Percentiles rank a stretch among this genome's conserved stretches.
Evolutionary conservation across 495 filamentous ascomycete genomes (phyloP).

Genomic region (Tuber microsphaerosporum): DNA sequence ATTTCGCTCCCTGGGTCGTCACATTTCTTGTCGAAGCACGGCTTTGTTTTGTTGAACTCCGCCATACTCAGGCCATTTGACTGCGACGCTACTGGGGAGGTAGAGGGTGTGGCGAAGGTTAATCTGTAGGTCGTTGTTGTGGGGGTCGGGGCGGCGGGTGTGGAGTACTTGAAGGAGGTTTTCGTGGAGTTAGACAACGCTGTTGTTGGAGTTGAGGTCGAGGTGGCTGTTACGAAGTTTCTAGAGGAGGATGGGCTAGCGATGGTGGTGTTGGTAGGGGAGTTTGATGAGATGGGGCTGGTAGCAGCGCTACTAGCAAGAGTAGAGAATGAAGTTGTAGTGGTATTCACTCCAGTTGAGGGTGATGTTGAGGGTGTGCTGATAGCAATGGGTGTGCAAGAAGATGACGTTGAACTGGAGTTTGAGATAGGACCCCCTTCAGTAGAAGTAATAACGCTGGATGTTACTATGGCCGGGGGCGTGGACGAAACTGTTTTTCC

Average conservation of each 20-base stretch:
- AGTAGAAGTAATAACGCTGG: neutral
- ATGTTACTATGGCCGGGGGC: neutral
- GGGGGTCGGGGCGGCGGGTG: neutral
- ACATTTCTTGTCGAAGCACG: conserved; percentile 16
- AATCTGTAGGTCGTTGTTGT: neutral
- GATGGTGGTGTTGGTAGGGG: neutral
- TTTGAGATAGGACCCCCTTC: neutral
- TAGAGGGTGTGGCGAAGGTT: neutral
- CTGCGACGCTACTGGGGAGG: neutral
- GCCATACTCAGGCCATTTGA: neutral
- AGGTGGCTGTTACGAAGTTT: neutral
- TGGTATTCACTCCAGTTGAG: neutral
- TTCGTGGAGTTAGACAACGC: neutral
- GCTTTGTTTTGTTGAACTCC: conserved; percentile 13
- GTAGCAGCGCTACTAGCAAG: neutral
- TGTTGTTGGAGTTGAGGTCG: neutral
- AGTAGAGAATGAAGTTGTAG: neutral
- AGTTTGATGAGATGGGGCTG: neutral
- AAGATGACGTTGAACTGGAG: neutral
- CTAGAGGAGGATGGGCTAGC: neutral
- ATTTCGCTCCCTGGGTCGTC: conserved; percentile 18
- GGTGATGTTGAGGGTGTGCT: neutral
- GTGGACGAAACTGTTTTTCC: neutral
- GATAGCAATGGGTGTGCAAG: neutral
- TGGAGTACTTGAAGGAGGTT: neutral